Base-by-base conservation (phyloP, 2,329 filamentous ascomycete species). In the Phialemonium atrogriseum region DNA sequence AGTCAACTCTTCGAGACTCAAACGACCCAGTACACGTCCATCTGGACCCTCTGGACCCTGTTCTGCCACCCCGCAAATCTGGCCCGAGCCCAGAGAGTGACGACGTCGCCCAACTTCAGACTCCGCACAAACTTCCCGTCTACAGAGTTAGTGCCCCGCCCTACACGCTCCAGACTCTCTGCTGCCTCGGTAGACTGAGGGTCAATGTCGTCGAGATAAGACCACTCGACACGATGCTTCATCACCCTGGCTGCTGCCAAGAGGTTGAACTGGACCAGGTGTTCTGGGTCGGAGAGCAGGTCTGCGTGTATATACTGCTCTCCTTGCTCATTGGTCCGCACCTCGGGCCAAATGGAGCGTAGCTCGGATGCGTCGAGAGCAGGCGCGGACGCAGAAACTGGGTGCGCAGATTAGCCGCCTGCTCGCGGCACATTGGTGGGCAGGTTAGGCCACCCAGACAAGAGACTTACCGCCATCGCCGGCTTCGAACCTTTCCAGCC, bases 1-100 rank as follows among this genome's bases (percentile, higher is more conserved):
- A n/a, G n/a, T n/a, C n/a, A n/a, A n/a, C n/a, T n/a, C n/a, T n/a
- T n/a, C n/a, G n/a, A n/a, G 5, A 7, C 27, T 56, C 48, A 73
- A 38, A 50, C 46, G 1, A 71, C 68, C 70, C 72, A 80, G 45
- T 73, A 78, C 16, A 79, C 59, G 35, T 73, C 68, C 18, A 79
- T 53, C 47, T 61, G 59, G 3, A 69, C 66, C 10, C 52, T 58
- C 27, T 68, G 49, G 8, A 78, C 49, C 10, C 52, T 32, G 38
- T 79, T 79, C 2, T 33, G 27, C 76, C 76, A 80, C 0, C 54
- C 64, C 0, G 47, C 50, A 34, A 73, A 79, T 36, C 74, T 62
- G 3, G 71, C 63, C 50, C 70, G 75, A 1, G 57, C 73, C 75
- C 75, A 80, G 2, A 80, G 45, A 0, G 73, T 78, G 9, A 80